phyloP scores from a whole-genome alignment of 805 yeast species.

The Wickerhamomyces ciferrii region DNA sequence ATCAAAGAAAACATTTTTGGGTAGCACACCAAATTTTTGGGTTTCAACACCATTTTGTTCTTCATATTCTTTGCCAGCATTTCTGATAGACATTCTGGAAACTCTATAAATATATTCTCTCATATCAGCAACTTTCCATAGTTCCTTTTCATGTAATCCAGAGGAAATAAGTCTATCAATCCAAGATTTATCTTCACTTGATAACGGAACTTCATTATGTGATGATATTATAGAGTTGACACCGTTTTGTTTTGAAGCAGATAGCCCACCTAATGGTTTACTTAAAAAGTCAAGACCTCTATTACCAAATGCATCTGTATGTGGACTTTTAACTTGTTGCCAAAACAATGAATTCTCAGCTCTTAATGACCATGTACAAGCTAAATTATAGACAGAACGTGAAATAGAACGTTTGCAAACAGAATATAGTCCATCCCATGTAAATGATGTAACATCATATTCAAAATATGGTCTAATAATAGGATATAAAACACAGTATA shows the following conservation, averaged over 20 bases:
- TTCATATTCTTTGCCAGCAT: slow-evolving; percentile 8
- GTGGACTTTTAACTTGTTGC: slow-evolving; percentile 43
- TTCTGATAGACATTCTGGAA: slow-evolving; percentile 37
- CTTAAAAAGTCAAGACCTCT: slow-evolving; percentile 27
- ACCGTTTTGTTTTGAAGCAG: slow-evolving; percentile 9
- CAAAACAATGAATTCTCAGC: slow-evolving; percentile 74
- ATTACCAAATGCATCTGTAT: slow-evolving; percentile 42
- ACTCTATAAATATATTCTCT: slow-evolving; percentile 63
- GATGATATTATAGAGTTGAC: slow-evolving; percentile 30
- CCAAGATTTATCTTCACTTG: slow-evolving; percentile 68
- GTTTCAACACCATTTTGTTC: slow-evolving; percentile 17
- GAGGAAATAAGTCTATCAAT: slow-evolving; percentile 61
- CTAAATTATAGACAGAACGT: slow-evolving; percentile 55
- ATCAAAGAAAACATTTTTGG: slow-evolving; percentile 50
- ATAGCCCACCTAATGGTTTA: slow-evolving; percentile 15
- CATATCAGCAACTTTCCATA: slow-evolving; percentile 78
- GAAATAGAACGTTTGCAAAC: slow-evolving; percentile 66
- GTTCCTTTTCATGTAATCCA: slow-evolving; percentile 68
- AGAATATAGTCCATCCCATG: slow-evolving; percentile 61
- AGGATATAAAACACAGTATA: slow-evolving; percentile 80
- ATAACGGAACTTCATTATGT: slow-evolving; percentile 44
- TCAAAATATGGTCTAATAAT: slow-evolving; percentile 69
- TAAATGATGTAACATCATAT: slow-evolving; percentile 67
- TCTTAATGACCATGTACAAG: slow-evolving; percentile 66
- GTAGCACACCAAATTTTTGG: slow-evolving; percentile 33